These are phyloP conservation scores for Cyphellophora europaea DNA, from an alignment of 2,329 filamentous ascomycete species.

Conservation along the genomic window DNA sequence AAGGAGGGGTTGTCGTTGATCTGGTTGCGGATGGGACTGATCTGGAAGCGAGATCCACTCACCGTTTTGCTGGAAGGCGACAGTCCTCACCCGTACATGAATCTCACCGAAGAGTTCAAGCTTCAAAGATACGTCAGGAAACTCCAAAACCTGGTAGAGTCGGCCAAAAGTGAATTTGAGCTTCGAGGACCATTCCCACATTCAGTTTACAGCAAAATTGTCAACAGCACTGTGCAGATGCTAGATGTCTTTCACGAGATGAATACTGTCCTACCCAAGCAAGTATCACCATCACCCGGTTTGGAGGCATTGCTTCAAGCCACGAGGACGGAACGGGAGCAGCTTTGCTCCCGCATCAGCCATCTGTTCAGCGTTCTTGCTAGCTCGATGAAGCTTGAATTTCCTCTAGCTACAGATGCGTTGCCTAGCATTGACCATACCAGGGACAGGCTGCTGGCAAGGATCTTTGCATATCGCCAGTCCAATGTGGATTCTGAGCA, in stretches of 20 bases:
- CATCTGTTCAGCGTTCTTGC: slow-evolving; percentile 81
- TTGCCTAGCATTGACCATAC: slow-evolving; percentile 73
- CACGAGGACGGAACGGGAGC: slow-evolving; percentile 67
- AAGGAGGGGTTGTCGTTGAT: slow-evolving; percentile 83
- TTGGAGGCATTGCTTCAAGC: slow-evolving; percentile 73
- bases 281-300: slow-evolving; percentile 63
- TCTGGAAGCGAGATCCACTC: slow-evolving; percentile 91
- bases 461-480: slow-evolving; percentile 78
- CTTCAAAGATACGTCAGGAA: slow-evolving; percentile 70
- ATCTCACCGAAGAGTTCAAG: slow-evolving; percentile 75
- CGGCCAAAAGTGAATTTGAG: slow-evolving; percentile 80
- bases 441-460: slow-evolving; percentile 73
- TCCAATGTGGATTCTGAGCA: slow-evolving; percentile 44
- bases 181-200: slow-evolving; percentile 78
- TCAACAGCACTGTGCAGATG: slow-evolving; percentile 72
- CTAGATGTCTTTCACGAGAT: slow-evolving; percentile 93
- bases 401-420: slow-evolving; percentile 72
- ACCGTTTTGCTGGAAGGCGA: slow-evolving; percentile 58
- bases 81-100: slow-evolving; percentile 62
- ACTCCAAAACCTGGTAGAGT: slow-evolving; percentile 61
- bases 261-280: slow-evolving; percentile 82
- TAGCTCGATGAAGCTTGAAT: slow-evolving; percentile 87
- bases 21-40: slow-evolving; percentile 87
- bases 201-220: slow-evolving; percentile 61
- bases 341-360: slow-evolving; percentile 80